Conservation (phyloP, 768 basidiomycete genomes). For the Russula abietina region DNA sequence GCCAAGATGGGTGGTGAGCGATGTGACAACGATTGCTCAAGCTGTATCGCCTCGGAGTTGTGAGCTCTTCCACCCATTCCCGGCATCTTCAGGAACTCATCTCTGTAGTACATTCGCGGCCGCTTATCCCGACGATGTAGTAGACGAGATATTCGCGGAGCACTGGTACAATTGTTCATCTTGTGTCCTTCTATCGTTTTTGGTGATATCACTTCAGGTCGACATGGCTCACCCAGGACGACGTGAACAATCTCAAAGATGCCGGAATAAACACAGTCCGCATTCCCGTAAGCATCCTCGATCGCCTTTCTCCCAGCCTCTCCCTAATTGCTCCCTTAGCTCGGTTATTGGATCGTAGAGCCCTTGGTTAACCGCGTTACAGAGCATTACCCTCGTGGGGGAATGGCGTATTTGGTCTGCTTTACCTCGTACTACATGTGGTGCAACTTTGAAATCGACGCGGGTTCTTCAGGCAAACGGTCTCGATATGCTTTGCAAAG, state of each 20-base stretch:
- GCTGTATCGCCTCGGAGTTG: slow-evolving; percentile 67
- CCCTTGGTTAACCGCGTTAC: slow-evolving; percentile 52
- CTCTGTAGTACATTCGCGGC: slow-evolving; percentile 48
- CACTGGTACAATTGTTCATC: slow-evolving; percentile 47
- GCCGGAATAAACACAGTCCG: slow-evolving; percentile 71
- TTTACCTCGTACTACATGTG: neutral
- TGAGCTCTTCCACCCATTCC: slow-evolving; percentile 41
- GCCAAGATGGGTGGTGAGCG: slow-evolving; percentile 61
- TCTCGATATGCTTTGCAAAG: slow-evolving; percentile 49
- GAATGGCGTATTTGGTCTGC: slow-evolving; percentile 53
- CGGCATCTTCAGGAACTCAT: slow-evolving; percentile 26
- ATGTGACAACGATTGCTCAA: slow-evolving; percentile 48
- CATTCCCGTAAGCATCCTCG: slow-evolving; percentile 50
- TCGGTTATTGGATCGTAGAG: slow-evolving; percentile 82
- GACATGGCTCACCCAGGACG: slow-evolving; percentile 63
- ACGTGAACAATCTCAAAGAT: slow-evolving; percentile 49
- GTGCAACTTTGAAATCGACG: neutral
- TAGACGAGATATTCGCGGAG: slow-evolving; percentile 47
- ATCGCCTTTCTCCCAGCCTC: neutral
- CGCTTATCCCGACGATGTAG: slow-evolving; percentile 54
- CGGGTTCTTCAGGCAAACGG: slow-evolving; percentile 48
- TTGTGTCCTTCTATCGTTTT: neutral
- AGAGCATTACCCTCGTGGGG: slow-evolving; percentile 67
- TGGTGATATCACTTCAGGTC: slow-evolving; percentile 35
- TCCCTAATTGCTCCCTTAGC: slow-evolving; percentile 34